Evolutionary conservation across 78 protist species (phyloP).

Genomic region (Chrysochromulina tobinii): DNA sequence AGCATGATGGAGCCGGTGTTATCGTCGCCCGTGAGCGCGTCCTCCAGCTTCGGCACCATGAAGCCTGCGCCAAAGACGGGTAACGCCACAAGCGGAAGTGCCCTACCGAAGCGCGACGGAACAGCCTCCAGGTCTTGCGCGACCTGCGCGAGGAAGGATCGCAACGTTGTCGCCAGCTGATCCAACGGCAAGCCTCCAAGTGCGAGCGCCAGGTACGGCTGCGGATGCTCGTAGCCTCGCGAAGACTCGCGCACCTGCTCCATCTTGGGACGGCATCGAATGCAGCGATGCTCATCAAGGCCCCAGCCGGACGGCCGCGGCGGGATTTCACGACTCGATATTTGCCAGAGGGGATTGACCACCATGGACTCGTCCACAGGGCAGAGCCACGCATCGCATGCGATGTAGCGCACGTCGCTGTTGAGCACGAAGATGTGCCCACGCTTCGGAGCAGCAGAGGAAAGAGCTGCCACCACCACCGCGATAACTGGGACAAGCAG

Average conservation of each 20-base stretch:
- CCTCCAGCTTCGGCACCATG: slow-evolving; percentile 33
- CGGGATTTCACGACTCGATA: not conserved
- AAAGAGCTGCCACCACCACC: too few species aligned
- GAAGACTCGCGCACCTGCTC: not conserved
- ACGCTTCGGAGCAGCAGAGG: too few species aligned
- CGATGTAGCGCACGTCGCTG: not conserved
- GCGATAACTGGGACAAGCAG: too few species aligned
- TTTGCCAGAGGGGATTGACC: not conserved
- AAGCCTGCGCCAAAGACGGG: slow-evolving; percentile 46
- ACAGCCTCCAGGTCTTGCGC: not conserved
- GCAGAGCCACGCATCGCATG: slow-evolving; percentile 17
- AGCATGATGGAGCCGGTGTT: not conserved
- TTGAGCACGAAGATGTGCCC: slow-evolving; percentile 15
- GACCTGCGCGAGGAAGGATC: slow-evolving; percentile 49
- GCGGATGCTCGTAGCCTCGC: slow-evolving; percentile 52
- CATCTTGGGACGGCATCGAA: not conserved
- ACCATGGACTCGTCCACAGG: not conserved
- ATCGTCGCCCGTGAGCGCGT: not conserved
- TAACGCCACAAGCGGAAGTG: not conserved
- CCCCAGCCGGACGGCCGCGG: not conserved
- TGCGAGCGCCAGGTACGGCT: slow-evolving; percentile 45
- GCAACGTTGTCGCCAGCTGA: not conserved
- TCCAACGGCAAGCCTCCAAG: not conserved
- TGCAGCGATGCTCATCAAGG: too few species aligned
- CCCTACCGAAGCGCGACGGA: not conserved